Conservation (phyloP, 2,329 filamentous ascomycete species). For the Botrytis pseudocinerea region DNA sequence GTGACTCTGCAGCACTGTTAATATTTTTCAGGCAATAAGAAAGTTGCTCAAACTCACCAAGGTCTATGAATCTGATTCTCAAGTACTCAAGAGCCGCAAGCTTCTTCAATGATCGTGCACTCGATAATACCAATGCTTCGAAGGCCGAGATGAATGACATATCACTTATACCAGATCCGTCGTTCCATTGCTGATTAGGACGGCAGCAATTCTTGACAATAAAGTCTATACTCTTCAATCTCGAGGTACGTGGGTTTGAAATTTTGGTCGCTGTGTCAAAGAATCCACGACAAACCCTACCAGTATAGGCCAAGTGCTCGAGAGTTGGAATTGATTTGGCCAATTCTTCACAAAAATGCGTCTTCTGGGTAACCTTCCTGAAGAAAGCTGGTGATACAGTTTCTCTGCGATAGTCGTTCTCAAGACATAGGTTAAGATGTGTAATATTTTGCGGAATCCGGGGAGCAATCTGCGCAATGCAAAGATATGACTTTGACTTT, state of each 20-base stretch:
- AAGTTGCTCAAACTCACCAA: conserved; percentile 49
- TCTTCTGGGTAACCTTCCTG: conserved; percentile 55
- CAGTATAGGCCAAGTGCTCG: conserved; percentile 71
- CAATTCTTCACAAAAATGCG: conserved; percentile 66
- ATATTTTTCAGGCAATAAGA: conserved; percentile 7
- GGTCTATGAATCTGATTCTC: conserved; percentile 72
- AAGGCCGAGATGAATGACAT: conserved; percentile 72
- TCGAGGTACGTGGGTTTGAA: conserved; percentile 48
- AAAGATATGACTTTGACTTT: conserved; percentile 72
- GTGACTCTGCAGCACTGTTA: conserved; percentile 56
- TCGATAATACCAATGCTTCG: conserved; percentile 65
- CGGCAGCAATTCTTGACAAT: conserved; percentile 76
- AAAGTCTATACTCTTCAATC: conserved; percentile 66
- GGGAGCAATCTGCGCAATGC: conserved; percentile 64
- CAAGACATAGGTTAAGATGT: conserved; percentile 66
- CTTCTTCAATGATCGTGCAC: conserved; percentile 59
- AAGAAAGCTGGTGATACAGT: conserved; percentile 60
- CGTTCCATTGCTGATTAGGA: conserved; percentile 50
- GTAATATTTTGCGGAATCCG: conserved; percentile 58
- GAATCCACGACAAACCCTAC: conserved; percentile 68
- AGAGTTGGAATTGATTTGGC: conserved; percentile 61
- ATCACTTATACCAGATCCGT: conserved; percentile 70
- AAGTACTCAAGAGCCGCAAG: conserved; percentile 63
- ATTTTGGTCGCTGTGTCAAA: conserved; percentile 59
- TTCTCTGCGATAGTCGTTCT: conserved; percentile 70